Base-by-base conservation (phyloP, 106 monocot genomes). In the Posidonia australis region DNA sequence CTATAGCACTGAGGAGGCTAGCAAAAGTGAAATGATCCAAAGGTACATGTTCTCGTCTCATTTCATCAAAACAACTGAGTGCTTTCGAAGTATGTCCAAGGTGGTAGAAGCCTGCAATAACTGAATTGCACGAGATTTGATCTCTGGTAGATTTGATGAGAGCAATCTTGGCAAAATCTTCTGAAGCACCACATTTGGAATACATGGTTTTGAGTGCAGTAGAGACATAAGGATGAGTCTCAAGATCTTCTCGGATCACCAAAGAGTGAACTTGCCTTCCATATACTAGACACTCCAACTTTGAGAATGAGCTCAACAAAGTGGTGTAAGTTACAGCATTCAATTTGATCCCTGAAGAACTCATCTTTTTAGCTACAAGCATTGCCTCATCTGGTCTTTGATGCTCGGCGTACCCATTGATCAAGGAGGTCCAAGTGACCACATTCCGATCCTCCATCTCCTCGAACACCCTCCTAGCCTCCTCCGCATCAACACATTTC, bases 241-340 rank as follows among this genome's bases (percentile, higher is more conserved):
- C 75, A 0, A 81, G 48, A 2, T 81, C 85, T 51, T 72, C 66
- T 55, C 46, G 58, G 11, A 81, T 52, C 46, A 76, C 71, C 1
- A 73, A 18, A n/a, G 62, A 79, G 61, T 86, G 86, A n/a, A 82
- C 72, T 71, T 82, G 77, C 56, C 60, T 77, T 10, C 79, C 77
- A 31, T 69, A 54, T n/a, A 14, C 43, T 59, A 79, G 52, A 74
- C 77, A 67, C 6, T 74, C 51, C 6, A 27, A 20, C 22, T 29
- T 63, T 18, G 54, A 51, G 36, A 86, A 71, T 0, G 77, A 73
- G 58, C 74, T 79, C 20, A 86, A 60, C 1, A 86, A 48, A 51
- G 82, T 72, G 58, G 59, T 80, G 51, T 75, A 80, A n/a, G 77
- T 77, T 16, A 82, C 58, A 5, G 29, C 46, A 51, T 77, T 80